These are phyloP conservation scores for Arabis hirsuta DNA, from an alignment of 345 rosid genomes.

Conservation along the genomic window DNA sequence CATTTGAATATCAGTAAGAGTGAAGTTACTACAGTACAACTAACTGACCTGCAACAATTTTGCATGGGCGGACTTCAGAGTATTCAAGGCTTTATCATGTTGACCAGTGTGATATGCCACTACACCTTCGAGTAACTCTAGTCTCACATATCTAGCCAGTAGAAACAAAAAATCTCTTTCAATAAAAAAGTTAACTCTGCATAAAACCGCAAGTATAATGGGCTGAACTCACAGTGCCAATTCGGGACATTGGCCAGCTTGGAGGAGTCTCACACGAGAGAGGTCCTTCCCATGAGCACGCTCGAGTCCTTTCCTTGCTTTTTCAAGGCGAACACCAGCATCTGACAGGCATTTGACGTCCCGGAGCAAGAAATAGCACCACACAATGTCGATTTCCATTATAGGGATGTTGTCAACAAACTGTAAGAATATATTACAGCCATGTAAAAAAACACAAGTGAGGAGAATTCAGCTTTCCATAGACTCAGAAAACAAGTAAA, in stretches of 20 bases:
- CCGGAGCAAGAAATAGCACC: constrained; percentile 94
- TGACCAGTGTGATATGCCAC: constrained; percentile 91
- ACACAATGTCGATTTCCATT: constrained; percentile 95
- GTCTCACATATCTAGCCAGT: constrained; percentile 67
- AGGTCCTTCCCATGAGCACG: constrained; percentile 91
- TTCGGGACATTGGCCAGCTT: constrained; percentile 75
- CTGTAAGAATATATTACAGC: constrained; percentile 50
- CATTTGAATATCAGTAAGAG: neutral
- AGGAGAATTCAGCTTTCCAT: constrained; percentile 1
- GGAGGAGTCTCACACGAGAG: constrained; percentile 84
- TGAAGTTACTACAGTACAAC: constrained; percentile 1
- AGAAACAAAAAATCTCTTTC: constrained; percentile 10
- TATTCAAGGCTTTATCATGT: constrained; percentile 58
- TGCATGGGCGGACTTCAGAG: constrained; percentile 74
- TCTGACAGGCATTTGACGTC: constrained; percentile 85
- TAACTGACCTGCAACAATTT: constrained; percentile 71
- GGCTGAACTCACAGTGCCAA: constrained; percentile 69
- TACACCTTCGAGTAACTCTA: constrained; percentile 93
- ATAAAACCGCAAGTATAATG: neutral
- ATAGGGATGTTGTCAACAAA: constrained; percentile 86
- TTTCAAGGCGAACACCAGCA: constrained; percentile 81
- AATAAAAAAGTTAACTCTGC: neutral
- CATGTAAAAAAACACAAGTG: constrained; percentile 12
- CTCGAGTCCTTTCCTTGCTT: constrained; percentile 89
- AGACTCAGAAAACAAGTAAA: constrained; percentile 9